These are phyloP conservation scores for Pyricularia sp. DNA, from an alignment of 2,329 filamentous ascomycete genomes.

Conservation along the genomic window DNA sequence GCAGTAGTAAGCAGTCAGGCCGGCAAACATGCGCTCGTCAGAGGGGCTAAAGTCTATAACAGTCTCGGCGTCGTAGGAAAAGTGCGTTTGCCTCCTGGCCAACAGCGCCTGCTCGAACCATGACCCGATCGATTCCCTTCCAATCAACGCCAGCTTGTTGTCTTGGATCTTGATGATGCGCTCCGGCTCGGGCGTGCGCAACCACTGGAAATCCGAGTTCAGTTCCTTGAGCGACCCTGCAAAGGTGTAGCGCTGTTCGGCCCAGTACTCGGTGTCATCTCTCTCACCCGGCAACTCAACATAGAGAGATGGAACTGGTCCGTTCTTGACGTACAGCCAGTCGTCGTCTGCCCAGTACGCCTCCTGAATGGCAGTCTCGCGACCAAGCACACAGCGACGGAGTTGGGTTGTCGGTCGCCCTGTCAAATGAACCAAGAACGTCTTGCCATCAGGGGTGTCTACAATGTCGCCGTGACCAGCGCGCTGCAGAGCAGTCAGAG, in stretches of 20 bases:
- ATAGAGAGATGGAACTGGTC: conserved; percentile 42
- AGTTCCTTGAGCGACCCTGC: conserved; percentile 22
- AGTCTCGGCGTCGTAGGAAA: conserved; percentile 81
- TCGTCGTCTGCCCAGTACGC: conserved; percentile 49
- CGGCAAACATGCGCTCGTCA: conserved; percentile 53
- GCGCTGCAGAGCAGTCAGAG: conserved; percentile 38
- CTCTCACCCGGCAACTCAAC: conserved; percentile 39
- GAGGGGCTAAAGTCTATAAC: conserved; percentile 63
- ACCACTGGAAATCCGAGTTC: conserved; percentile 47
- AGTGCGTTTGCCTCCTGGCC: conserved; percentile 45
- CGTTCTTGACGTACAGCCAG: conserved; percentile 53
- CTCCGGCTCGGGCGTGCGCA: conserved; percentile 44
- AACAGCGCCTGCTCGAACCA: conserved; percentile 52
- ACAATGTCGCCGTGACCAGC: conserved; percentile 68
- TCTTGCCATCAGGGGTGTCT: conserved; percentile 39
- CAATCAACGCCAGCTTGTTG: conserved; percentile 32
- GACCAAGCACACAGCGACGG: conserved; percentile 42
- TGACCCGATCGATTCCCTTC: conserved; percentile 43
- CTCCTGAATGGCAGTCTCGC: conserved; percentile 50
- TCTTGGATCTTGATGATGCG: conserved; percentile 34
- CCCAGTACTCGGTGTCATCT: conserved; percentile 42
- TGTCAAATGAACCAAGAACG: conserved; percentile 43
- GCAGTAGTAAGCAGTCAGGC: conserved; percentile 52
- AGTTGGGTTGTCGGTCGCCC: conserved; percentile 41
- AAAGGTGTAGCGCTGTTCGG: conserved; percentile 37